Base-by-base conservation (phyloP, 495 filamentous ascomycete genomes). In the Tuber umbilicatum region DNA sequence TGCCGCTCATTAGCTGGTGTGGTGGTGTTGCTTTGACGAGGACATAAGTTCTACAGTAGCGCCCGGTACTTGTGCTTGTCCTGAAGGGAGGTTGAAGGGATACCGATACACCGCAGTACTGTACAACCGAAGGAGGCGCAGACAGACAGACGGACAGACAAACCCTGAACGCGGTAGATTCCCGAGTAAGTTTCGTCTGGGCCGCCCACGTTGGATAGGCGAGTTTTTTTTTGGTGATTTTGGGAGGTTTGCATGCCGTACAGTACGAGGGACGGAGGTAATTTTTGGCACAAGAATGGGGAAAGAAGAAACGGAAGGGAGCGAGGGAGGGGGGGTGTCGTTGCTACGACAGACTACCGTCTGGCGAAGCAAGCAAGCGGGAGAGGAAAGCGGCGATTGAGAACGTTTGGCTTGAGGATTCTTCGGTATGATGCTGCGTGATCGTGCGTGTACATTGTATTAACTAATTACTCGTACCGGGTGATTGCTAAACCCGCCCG, bases 1-100 rank as follows among this genome's bases (percentile, higher is more conserved):
- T 64, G n/a, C 27, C 10, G 12, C 27, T 31, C 55, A 31, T 16
- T 31, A 27, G 23, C 6, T n/a, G 21, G 9, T 55, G 47, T 12
- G 47, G 47, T 50, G 50, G 50, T 12, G 14, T n/a, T 31, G 55
- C 55, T 31, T 17, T 64, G 2, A 64, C 55, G n/a, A 31, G 55
- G 55, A 64, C n/a, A 64, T 64, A 64, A 64, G 55, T 64, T 64
- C 55, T 31, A 64, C 55, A 64, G 55, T 64, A 64, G 12, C 55
- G 55, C 27, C n/a, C 55, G 27, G 55, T 31, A 64, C 55, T 64
- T 64, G 9, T 31, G 55, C 55, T n/a, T 31, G 55, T 64, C 5
- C 55, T 31, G n/a, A 3, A 3, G 45, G 45, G 19, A 47, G 47
- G 27, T 31, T 31, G 55, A 60, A 60, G n/a, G 5, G 27, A 64